A percentile compares a stretch with the other conserved stretches of the same genome.
These are phyloP conservation scores for Tolypocladium sp. DNA, from an alignment of 2,329 filamentous ascomycete species.

Conservation along the genomic window DNA sequence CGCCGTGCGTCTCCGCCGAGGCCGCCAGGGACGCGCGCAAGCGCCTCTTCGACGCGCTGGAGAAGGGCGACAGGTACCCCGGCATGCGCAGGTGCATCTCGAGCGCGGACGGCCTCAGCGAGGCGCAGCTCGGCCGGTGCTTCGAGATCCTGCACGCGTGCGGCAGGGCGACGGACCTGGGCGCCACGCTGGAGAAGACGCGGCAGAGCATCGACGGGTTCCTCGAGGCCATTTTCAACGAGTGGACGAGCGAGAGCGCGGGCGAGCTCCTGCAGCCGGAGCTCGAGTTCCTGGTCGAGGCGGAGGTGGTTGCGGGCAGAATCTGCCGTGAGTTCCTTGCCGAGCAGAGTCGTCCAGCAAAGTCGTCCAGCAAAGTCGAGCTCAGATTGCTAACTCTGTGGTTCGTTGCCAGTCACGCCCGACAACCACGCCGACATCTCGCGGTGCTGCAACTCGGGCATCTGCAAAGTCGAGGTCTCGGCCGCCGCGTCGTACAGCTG, in stretches of 20 bases:
- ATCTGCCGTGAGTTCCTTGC: constrained; percentile 15
- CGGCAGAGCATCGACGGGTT: constrained; percentile 21
- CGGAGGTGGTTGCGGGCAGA: constrained; percentile 14
- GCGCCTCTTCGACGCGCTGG: constrained; percentile 16
- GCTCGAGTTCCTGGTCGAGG: constrained; percentile 19
- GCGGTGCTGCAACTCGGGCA: constrained; percentile 7
- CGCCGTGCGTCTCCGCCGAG: background rate
- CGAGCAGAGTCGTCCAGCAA: no score
- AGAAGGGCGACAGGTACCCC: constrained; percentile 9
- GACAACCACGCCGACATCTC: background rate
- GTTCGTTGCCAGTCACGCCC: constrained; percentile 1
- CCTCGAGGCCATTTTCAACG: constrained; percentile 18
- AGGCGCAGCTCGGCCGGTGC: constrained; percentile 16
- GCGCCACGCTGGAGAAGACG: constrained; percentile 13
- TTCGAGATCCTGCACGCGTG: constrained; percentile 24
- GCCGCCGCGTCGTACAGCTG: constrained; percentile 17
- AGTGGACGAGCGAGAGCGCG: constrained; percentile 11
- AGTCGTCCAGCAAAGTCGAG: no score
- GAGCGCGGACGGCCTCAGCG: constrained; percentile 15
- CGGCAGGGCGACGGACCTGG: constrained; percentile 14
- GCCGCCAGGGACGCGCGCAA: constrained; percentile 1
- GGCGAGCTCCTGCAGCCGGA: constrained; percentile 9
- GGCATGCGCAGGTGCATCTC: constrained; percentile 10
- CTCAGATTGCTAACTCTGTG: background rate
- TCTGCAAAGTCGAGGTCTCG: constrained; percentile 12